Conservation (phyloP, 805 yeast species). For the Groenewaldozyma tartarivorans region DNA sequence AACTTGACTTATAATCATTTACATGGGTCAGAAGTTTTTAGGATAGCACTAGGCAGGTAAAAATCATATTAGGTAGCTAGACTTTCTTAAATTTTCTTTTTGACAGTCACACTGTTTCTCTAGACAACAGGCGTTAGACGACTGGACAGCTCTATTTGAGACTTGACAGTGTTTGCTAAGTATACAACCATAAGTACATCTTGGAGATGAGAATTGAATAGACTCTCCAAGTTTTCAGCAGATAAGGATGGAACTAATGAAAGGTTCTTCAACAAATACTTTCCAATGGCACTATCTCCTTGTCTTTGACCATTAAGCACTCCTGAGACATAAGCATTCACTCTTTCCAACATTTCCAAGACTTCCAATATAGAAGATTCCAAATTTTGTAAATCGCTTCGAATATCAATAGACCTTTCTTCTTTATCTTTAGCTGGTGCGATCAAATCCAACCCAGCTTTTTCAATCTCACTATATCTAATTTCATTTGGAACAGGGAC, state of each 20-base stretch:
- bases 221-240: constrained; percentile 43
- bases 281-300: constrained; percentile 43
- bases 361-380: constrained; percentile 30
- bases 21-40: too few species aligned
- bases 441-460: constrained; percentile 25
- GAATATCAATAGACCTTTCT: constrained; percentile 24
- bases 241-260: constrained; percentile 32
- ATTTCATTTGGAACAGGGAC: constrained; percentile 66
- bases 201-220: constrained; percentile 64
- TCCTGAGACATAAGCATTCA: constrained; percentile 25
- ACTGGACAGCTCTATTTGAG: constrained; percentile 72
- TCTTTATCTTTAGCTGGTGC: constrained; percentile 26
- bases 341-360: constrained; percentile 31
- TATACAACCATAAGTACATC: constrained; percentile 76
- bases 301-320: constrained; percentile 21
- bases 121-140: constrained; percentile 60
- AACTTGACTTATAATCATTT: too few species aligned
- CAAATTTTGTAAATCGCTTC: constrained; percentile 25
- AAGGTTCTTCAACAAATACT: constrained; percentile 45
- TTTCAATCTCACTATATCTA: constrained; percentile 47
- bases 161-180: constrained; percentile 72
- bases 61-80: too few species aligned
- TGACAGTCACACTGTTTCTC: too few species aligned
- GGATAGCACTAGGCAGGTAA: too few species aligned
- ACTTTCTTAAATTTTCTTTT: too few species aligned